Base-by-base conservation (phyloP, 1,284 basidiomycete genomes). In the Boletus semigastroideus region DNA sequence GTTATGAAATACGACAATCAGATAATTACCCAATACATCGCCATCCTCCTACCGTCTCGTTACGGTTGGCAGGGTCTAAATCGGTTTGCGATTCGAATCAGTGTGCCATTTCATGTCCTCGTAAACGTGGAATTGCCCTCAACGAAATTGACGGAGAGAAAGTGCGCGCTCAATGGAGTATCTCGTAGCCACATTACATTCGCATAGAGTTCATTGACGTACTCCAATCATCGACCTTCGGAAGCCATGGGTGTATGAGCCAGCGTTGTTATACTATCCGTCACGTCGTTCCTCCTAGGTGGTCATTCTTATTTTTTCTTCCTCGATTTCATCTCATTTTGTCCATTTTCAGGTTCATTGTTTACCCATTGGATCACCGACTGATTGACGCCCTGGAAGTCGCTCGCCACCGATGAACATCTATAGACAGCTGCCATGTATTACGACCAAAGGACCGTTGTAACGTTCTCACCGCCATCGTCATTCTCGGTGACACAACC, bases 291-390 rank as follows among this genome's bases (percentile, higher is more conserved):
- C 62, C 74, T 91, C 16, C 79, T 91, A n/a, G 88, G 88, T 87
- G 55, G 43, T 11, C 17, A 0, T 28, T 73, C 68, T 31, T n/a
- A 19, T 9, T 44, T 34, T 45, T 6, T 45, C 17, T 25, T 19
- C 19, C 33, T 39, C 25, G 3, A 1, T 7, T 17, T 10, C 20
- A 5, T 36, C 49, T 53, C 30, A 41, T 51, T 25, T 42, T 42
- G 37, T 47, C 3, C 36, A 10, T 42, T 50, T 47, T 38, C 68
- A 91, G 89, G 89, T 47, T 74, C 86, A 46, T 74, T 92, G 6
- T 90, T 90, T 66, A 90, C 87, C 19, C 86, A 92, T 65, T 92
- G 90, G 90, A 90, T 90, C 59, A 90, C 89, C 30, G 89, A 92
- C 73, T 90, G 86, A 10, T 72, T 90, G 48, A 91, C 89, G 31